Evolutionary conservation across 352 stramenopile species (phyloP).

Genomic region (Globisporangium camurandrum): DNA sequence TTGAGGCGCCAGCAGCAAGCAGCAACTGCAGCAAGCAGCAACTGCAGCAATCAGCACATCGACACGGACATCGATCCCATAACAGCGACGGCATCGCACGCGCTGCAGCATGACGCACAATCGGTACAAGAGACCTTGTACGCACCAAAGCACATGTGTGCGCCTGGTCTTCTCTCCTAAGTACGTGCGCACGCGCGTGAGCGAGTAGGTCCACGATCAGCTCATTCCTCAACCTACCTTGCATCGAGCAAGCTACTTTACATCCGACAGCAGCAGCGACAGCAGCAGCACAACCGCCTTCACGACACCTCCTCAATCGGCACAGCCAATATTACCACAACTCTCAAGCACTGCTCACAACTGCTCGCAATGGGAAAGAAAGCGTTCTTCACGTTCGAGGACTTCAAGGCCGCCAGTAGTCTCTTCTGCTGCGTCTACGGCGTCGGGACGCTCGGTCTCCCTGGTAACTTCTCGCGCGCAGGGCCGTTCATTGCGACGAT

Average conservation of each 20-base stretch:
- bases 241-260: background rate
- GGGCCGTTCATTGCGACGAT: background rate
- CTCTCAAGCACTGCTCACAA: background rate
- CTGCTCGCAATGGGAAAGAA: background rate
- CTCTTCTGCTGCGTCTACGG: constrained; percentile 1
- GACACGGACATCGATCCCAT: too few species aligned
- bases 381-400: constrained; percentile 2
- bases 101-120: background rate
- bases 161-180: too few species aligned
- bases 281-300: background rate
- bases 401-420: background rate
- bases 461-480: background rate
- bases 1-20: too few species aligned
- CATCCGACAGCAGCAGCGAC: background rate
- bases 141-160: too few species aligned
- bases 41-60: too few species aligned
- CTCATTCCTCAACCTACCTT: constrained; percentile 1
- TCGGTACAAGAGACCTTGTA: background rate
- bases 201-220: background rate
- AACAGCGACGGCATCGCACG: background rate
- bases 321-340: background rate
- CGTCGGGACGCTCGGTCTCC: background rate
- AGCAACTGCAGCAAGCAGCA: background rate
- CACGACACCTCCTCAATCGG: background rate
- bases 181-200: background rate